Conservation (phyloP, 1,284 basidiomycete genomes). For the Ganoderma boninense region DNA sequence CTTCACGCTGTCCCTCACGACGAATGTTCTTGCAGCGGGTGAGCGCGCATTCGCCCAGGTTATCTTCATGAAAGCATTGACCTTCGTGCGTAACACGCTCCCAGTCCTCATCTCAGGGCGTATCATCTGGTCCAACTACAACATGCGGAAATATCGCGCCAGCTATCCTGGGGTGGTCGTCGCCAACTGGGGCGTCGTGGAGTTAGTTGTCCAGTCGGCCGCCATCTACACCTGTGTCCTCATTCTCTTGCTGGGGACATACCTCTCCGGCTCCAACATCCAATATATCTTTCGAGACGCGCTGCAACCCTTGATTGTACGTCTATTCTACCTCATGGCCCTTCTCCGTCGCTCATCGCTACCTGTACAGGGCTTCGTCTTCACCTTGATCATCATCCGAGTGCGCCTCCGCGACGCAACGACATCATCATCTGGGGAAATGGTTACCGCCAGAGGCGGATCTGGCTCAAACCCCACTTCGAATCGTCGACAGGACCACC, state of each 20-base stretch:
- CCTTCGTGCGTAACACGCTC: background rate
- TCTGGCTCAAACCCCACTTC: background rate
- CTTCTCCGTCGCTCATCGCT: too few relatives aligned
- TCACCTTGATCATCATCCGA: conserved; percentile 33
- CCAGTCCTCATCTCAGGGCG: conserved; percentile 19
- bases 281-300: conserved; percentile 29
- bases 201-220: conserved; percentile 30
- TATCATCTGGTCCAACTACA: conserved; percentile 23
- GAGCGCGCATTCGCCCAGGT: background rate
- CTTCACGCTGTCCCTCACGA: conserved; percentile 22
- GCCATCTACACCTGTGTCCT: conserved; percentile 30
- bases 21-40: conserved; percentile 25
- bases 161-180: background rate
- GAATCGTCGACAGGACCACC: background rate
- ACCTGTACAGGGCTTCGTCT: conserved; percentile 20
- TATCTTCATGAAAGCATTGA: background rate
- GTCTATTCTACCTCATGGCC: background rate
- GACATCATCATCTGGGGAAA: conserved; percentile 2
- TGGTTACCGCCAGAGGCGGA: too few relatives aligned
- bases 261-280: conserved; percentile 27
- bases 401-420: conserved; percentile 26
- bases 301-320: conserved; percentile 29
- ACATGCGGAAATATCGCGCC: conserved; percentile 11
- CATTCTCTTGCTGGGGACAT: conserved; percentile 23
- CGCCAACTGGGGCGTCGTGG: conserved; percentile 26